A percentile compares a stretch with the other conserved stretches of the same genome.
phyloP scores from a whole-genome alignment of 2,329 filamentous ascomycete species.

The Neonectria coccinea region DNA sequence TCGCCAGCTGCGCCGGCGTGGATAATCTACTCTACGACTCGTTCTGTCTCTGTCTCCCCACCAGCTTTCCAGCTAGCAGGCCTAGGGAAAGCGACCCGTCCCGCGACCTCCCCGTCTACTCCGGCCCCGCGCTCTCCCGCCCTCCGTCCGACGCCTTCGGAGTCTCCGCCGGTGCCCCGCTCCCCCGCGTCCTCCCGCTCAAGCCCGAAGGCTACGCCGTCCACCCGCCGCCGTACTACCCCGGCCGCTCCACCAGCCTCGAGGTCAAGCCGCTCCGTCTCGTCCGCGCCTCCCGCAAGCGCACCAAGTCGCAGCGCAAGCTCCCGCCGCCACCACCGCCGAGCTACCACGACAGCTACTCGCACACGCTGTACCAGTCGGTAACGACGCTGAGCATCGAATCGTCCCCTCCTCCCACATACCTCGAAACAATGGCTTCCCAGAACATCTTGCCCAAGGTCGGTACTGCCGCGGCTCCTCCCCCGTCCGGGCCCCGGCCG shows the following conservation, averaged over 20 bases:
- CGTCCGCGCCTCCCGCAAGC: constrained; percentile 34
- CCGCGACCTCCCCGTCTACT: constrained; percentile 32
- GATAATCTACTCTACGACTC: constrained; percentile 37
- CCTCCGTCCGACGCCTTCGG: constrained; percentile 23
- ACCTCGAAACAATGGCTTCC: constrained; percentile 35
- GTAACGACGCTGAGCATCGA: constrained; percentile 35
- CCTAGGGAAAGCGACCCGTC: constrained; percentile 31
- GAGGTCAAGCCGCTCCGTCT: constrained; percentile 38
- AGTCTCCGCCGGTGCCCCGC: constrained; percentile 32
- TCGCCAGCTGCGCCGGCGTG: constrained; percentile 36
- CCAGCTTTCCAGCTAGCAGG: constrained; percentile 34
- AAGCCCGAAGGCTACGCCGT: constrained; percentile 34
- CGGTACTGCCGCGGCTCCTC: constrained; percentile 32
- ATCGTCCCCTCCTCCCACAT: constrained; percentile 32
- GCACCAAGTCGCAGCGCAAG: constrained; percentile 18
- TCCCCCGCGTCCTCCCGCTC: constrained; percentile 37
- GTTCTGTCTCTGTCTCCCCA: constrained; percentile 36
- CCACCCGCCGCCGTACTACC: constrained; percentile 36
- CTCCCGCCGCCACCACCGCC: constrained; percentile 27
- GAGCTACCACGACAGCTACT: constrained; percentile 35
- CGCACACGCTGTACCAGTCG: constrained; percentile 29
- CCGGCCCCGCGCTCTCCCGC: constrained; percentile 29
- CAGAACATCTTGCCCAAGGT: constrained; percentile 35
- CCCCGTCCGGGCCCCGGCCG: constrained; percentile 17
- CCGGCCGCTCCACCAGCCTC: constrained; percentile 28